These are phyloP conservation scores for Polyrhizophydium stewartii DNA, from an alignment of 371 early-diverging fungal species.

Conservation along the genomic window DNA sequence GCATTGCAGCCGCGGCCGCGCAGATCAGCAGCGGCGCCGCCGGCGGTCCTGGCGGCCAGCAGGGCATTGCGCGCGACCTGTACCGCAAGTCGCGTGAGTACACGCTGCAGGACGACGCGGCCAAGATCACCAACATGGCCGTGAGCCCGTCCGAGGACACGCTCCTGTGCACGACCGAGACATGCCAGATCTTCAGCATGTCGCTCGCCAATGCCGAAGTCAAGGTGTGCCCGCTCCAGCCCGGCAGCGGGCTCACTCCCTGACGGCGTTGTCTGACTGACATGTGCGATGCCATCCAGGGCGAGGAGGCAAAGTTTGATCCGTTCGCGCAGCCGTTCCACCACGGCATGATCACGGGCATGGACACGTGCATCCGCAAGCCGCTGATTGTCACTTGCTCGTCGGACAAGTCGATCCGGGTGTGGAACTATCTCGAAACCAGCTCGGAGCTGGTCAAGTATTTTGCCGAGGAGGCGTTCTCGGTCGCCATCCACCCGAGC, in stretches of 20 bases:
- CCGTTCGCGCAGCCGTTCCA: constrained; percentile 44
- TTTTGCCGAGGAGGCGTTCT: constrained; percentile 50
- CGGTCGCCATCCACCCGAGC: constrained; percentile 49
- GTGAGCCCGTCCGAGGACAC: constrained; percentile 41
- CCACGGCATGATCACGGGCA: constrained; percentile 46
- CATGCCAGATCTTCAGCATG: constrained; percentile 31
- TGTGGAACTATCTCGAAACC: constrained; percentile 54
- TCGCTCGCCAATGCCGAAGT: constrained; percentile 33
- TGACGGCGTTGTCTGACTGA: neutral
- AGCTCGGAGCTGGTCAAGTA: constrained; percentile 48
- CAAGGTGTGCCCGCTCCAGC: constrained; percentile 19
- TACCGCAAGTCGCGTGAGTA: constrained; percentile 20
- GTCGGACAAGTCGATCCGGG: constrained; percentile 46
- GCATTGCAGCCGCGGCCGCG: constrained; percentile 4
- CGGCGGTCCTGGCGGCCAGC: constrained; percentile 3
- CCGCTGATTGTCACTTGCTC: constrained; percentile 51
- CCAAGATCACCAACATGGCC: constrained; percentile 34
- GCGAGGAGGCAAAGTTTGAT: constrained; percentile 41
- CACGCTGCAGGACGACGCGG: constrained; percentile 25
- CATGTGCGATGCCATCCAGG: constrained; percentile 10
- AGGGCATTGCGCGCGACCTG: constrained; percentile 15
- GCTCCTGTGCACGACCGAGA: constrained; percentile 31
- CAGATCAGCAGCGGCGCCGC: neutral
- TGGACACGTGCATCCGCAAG: constrained; percentile 54
- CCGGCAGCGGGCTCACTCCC: neutral